Conservation (phyloP, 495 filamentous ascomycete genomes). For the Aspergillus cavernicola region DNA sequence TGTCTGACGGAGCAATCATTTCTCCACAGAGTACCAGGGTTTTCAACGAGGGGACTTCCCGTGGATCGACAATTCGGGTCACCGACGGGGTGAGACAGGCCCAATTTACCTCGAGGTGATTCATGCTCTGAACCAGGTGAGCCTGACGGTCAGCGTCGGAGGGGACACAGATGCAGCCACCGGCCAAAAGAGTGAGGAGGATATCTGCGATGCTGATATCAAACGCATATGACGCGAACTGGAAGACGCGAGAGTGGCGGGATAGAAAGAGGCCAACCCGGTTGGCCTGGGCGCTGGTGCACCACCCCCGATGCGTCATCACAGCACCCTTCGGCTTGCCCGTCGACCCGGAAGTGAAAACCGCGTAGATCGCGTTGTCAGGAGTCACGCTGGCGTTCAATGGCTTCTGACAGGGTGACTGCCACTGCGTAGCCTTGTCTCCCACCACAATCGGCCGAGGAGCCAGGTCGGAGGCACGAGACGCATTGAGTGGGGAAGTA, state of each 20-base stretch:
- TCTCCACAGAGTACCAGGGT: slow-evolving; percentile 24
- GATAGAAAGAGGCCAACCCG: not conserved
- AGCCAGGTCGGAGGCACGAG: not conserved
- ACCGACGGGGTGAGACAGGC: slow-evolving; percentile 26
- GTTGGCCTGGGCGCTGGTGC: slow-evolving; percentile 1
- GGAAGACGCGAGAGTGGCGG: slow-evolving; percentile 41
- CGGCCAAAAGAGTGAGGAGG: slow-evolving; percentile 44
- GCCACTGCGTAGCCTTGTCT: too few species aligned
- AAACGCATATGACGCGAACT: slow-evolving; percentile 57
- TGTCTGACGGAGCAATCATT: slow-evolving; percentile 5
- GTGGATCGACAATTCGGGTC: slow-evolving; percentile 16
- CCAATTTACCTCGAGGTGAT: slow-evolving; percentile 18
- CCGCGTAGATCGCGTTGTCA: slow-evolving; percentile 10
- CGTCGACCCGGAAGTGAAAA: slow-evolving; percentile 40
- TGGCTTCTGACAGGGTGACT: too few species aligned
- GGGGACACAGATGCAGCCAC: slow-evolving; percentile 38
- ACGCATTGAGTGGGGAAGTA: not conserved
- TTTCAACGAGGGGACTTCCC: slow-evolving; percentile 18
- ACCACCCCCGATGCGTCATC: slow-evolving; percentile 27
- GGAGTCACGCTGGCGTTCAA: too few species aligned
- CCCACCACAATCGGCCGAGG: too few species aligned
- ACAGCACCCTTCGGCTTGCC: slow-evolving; percentile 42
- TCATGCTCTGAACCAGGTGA: slow-evolving; percentile 21
- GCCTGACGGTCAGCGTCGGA: slow-evolving; percentile 27
- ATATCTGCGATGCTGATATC: slow-evolving; percentile 55